Base-by-base conservation (phyloP, 495 filamentous ascomycete genomes). In the Aspergillus panamensis region DNA sequence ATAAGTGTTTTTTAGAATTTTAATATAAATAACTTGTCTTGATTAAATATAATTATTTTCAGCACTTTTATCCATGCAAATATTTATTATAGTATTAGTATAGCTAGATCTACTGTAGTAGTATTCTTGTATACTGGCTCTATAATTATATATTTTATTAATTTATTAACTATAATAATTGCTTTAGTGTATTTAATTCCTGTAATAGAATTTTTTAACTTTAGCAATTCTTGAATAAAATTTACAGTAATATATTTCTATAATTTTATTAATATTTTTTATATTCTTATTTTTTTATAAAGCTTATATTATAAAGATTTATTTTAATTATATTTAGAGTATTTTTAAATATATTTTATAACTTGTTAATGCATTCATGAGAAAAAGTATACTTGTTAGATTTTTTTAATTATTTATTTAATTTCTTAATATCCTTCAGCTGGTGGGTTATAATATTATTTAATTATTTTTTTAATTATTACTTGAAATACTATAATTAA, bases 161-260 rank as follows among this genome's bases (percentile, higher is more conserved):
- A 25, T 25, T 25, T 25, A 25, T 25, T 5, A 2, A 39, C 35
- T 3, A 39, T n/a, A 8, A n/a, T 7, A 2, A 39, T 2, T 39
- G 35, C 35, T 2, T 39, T 39, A n/a, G 35, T 39, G 8, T 39
- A 39, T 12, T 3, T 39, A 39, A 39, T 39, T 39, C 42, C 12
- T 1, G 43, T 44, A 21, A 52, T 53, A 44, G 44, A 51, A 39
- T 32, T 39, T 47, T 57, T 59, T 31, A 39, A 53, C 8, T 3
- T 3, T 3, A n/a, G 8, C 21, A 43, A 17, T 57, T 42, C 49
- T 16, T 39, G 17, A 32, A 45, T 17, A 40, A 45, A 48, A 32
- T 55, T 45, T 14, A 45, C 40, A 21, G 51, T 58, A 21, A 49
- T 37, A 48, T 39, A 6, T 56, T 25, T 10, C 19, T 58, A 51